Evolutionary conservation across 2,329 filamentous ascomycete species (phyloP).

Genomic region (Berkeleyomyces rouxiae): DNA sequence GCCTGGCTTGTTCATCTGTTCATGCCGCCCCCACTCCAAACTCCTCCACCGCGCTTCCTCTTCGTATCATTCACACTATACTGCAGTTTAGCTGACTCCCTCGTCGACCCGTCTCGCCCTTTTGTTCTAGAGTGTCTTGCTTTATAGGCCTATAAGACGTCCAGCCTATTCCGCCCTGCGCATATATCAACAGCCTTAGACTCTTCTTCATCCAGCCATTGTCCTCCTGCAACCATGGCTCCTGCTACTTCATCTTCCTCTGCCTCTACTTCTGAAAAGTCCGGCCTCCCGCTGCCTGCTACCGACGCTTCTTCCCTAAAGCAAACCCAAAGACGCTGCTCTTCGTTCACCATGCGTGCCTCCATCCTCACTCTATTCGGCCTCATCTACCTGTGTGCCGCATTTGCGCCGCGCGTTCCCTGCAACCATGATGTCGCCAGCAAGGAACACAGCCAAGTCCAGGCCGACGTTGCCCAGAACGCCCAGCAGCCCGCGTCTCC

Average conservation of each 20-base stretch:
- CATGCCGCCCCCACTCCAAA: not conserved
- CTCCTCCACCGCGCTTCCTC: not conserved
- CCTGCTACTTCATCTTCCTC: not conserved
- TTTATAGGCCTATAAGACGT: not conserved
- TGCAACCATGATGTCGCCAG: not conserved
- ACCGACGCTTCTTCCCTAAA: not conserved
- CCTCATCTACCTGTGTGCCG: constrained; percentile 6
- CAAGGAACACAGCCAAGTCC: not conserved
- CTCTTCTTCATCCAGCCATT: not conserved
- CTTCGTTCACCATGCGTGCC: constrained; percentile 6
- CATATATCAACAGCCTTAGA: not conserved
- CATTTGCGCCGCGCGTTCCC: constrained; percentile 2
- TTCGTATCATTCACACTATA: not conserved
- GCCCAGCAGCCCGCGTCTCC: not conserved
- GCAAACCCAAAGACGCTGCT: constrained; percentile 1
- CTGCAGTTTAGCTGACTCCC: not conserved
- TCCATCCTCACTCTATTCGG: constrained; percentile 8
- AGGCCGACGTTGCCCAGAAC: not conserved
- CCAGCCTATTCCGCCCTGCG: not conserved
- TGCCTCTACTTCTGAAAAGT: constrained; percentile 6
- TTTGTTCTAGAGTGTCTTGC: not conserved
- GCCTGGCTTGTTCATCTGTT: not conserved
- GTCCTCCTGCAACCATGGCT: not conserved
- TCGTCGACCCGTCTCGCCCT: not conserved
- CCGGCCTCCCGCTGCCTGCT: constrained; percentile 9